Evolutionary conservation across 129 eudicot species (phyloP), one percentile per base, ranked within the genome.

Genomic region (Ambrosia trifida): DNA sequence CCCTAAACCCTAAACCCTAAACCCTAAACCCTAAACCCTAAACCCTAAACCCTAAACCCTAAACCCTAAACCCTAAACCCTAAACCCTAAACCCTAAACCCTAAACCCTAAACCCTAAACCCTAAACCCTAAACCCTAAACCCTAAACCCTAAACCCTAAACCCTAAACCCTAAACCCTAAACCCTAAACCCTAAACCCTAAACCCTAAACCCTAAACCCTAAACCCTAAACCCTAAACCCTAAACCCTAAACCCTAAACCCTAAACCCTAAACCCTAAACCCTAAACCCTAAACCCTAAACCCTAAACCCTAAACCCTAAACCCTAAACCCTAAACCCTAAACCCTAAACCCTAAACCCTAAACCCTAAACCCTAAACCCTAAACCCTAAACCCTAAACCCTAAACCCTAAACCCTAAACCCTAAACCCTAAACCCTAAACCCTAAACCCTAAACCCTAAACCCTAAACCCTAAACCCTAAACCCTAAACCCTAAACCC

Each of bases 1-100:
- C 58, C 58, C 30, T 3, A 17, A 51, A 16, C 58, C 58, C 30
- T 3, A 17, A 51, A 16, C 58, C 58, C 30, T 3, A 17, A 51
- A 16, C 58, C 58, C 30, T 3, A 17, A 51, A 16, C 58, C 58
- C 28, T 7, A 58, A 72, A 44, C 77, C 77, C 60, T 10, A 60
- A 72, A 24, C 69, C 77, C 69, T 24, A 60, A 60, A 59, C 69
- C 79, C 53, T 11, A 60, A 72, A 44, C 69, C 77, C 47, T 8
- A 58, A 72, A 44, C 77, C 59, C 4, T 7, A 66, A 66, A 31
- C 70, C 70, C 24, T 18, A 24, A 66, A 51, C 70, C 70, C 24
- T 36, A 68, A 68, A 68, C 73, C 73, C 73, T 45, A 67, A 67
- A 24, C 28, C 73, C 56, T 18, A 50, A 68, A n/a, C 20, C 57